Evolutionary conservation across 208 protist species (phyloP), one percentile per base, ranked within the genome.

Genomic region (Trypanosoma scelopori): DNA sequence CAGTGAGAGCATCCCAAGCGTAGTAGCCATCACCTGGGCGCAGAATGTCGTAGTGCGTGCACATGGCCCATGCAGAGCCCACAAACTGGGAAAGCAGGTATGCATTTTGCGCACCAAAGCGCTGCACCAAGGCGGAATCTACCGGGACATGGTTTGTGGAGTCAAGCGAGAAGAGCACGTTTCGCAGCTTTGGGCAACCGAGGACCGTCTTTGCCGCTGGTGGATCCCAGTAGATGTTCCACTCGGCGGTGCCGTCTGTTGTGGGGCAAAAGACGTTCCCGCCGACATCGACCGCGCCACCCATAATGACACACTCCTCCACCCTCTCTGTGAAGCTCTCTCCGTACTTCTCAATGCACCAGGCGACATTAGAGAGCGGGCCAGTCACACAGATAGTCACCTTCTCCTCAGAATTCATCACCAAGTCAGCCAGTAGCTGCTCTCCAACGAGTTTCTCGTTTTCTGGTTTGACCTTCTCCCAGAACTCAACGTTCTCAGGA

Each of bases 141-240:
- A 96, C 78, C 7, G 91, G 88, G 37, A 96, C 91, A 41, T 76
- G 45, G 66, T 96, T 96, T 15, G 88, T 96, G 1, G 84, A 77
- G 76, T 94, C 86, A 23, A 96, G 80, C 3, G 91, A 87, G 64
- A 96, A 94, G 39, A 96, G 51, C n/a, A 90, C 61, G 22, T 23
- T 81, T 16, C 66, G 50, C 41, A 93, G 43, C 18, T 71, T 55
- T 2, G 81, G 79, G 65, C 78, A 89, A 12, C 39, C 68, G 6
- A 96, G 57, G n/a, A 94, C 88, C 35, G 59, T 79, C 65, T 89
- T 73, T 5, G 91, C 91, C 5, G 88, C 79, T 27, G 71, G 48
- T 5, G 88, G 80, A 74, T 96, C 91, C 87, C 91, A 96, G 52
- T 86, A 96, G 67, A 96, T 89, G 56, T 94, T 96, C 91, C 88